phyloP scores from a whole-genome alignment of 2,329 filamentous ascomycete genomes.

The Colletotrichum sojae region DNA sequence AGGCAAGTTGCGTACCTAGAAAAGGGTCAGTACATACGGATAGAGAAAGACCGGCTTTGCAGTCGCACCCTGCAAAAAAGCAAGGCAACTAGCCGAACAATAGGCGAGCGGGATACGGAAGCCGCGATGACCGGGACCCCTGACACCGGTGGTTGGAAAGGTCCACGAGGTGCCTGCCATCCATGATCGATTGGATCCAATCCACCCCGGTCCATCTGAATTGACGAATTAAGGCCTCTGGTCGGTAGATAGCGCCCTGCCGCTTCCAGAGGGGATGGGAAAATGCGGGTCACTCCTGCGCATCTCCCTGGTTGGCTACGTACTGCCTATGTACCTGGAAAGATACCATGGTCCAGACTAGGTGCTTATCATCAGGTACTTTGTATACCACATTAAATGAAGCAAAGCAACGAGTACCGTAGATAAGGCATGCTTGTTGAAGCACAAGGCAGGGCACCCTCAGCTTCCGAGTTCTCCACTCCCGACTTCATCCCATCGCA shows the following conservation, averaged over 20 bases:
- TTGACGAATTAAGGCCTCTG: too few species aligned
- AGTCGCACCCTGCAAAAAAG: constrained; percentile 17
- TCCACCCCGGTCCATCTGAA: background rate
- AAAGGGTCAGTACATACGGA: background rate
- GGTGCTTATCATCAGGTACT: too few species aligned
- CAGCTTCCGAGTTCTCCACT: constrained; percentile 16
- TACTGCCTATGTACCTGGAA: too few species aligned
- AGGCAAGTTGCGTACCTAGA: too few species aligned
- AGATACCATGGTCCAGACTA: too few species aligned
- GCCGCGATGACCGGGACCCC: constrained; percentile 22
- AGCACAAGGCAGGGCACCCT: too few species aligned
- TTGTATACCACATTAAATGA: too few species aligned
- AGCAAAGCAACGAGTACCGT: too few species aligned
- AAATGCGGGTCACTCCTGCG: too few species aligned
- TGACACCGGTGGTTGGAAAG: constrained; percentile 28
- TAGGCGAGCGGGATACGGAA: constrained; percentile 34
- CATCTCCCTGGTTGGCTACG: too few species aligned
- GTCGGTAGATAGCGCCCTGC: too few species aligned
- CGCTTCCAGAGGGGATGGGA: too few species aligned
- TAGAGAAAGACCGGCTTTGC: background rate
- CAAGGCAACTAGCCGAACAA: constrained; percentile 26
- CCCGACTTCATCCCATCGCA: constrained; percentile 21
- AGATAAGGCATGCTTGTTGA: background rate
- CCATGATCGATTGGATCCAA: background rate
- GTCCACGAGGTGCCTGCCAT: background rate